Evolutionary conservation across 768 basidiomycete species (phyloP).

Genomic region (Leccinum sublutescens): DNA sequence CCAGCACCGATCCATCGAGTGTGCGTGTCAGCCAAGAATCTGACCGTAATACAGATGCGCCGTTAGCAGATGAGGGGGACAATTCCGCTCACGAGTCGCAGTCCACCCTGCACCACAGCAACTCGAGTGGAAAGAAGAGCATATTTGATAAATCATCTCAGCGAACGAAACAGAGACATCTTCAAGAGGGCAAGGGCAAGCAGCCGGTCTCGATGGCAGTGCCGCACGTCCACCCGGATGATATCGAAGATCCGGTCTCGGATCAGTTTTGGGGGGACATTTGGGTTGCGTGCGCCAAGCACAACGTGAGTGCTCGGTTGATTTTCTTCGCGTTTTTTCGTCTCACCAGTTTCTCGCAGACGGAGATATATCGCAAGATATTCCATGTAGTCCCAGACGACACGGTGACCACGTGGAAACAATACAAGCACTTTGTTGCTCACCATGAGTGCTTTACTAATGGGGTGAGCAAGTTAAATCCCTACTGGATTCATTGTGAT

Average conservation of each 20-base stretch:
- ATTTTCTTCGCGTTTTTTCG: not conserved
- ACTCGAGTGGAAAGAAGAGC: conserved; percentile 47
- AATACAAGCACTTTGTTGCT: conserved; percentile 81
- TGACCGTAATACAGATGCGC: not conserved
- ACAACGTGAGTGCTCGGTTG: conserved; percentile 64
- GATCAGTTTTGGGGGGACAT: conserved; percentile 88
- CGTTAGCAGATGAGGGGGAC: conserved; percentile 39
- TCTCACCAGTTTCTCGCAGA: conserved; percentile 46
- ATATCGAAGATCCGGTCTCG: conserved; percentile 85
- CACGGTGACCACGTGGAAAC: conserved; percentile 90
- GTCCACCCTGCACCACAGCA: conserved; percentile 42
- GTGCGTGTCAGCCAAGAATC: conserved; percentile 15
- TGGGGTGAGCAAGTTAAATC: conserved; percentile 45
- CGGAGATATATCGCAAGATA: conserved; percentile 92
- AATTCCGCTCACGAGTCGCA: conserved; percentile 47
- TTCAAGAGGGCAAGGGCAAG: conserved; percentile 49
- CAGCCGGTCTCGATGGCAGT: conserved; percentile 62
- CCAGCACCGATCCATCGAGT: conserved; percentile 31
- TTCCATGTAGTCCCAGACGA: conserved; percentile 96
- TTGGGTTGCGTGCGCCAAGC: conserved; percentile 84
- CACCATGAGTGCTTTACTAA: conserved; percentile 75
- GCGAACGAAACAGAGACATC: conserved; percentile 56
- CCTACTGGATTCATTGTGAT: not conserved
- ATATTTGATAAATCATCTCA: conserved; percentile 49
- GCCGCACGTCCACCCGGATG: conserved; percentile 72